A percentile compares a stretch with the other conserved stretches of the same genome.
phyloP scores from a whole-genome alignment of 2,329 filamentous ascomycete species.

The Cytospora leucostoma region DNA sequence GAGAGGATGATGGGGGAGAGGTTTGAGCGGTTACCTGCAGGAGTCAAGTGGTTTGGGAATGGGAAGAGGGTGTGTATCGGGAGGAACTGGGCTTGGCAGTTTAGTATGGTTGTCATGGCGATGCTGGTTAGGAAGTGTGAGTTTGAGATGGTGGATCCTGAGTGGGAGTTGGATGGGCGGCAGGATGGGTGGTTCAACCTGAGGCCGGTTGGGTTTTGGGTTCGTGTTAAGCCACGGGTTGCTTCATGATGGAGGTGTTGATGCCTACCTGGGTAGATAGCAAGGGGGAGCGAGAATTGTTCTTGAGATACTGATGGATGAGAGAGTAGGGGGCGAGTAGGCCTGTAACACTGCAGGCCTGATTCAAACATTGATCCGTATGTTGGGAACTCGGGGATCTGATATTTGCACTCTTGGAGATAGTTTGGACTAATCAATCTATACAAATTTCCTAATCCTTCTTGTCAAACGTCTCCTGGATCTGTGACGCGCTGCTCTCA shows the following conservation, averaged over 20 bases:
- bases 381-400: too few species aligned
- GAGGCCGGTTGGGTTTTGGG: conserved; percentile 48
- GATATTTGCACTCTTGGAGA: background rate
- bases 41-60: conserved; percentile 54
- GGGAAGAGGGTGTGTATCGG: conserved; percentile 55
- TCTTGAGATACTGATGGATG: background rate
- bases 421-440: too few species aligned
- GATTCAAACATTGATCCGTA: too few species aligned
- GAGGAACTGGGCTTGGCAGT: conserved; percentile 52
- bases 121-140: conserved; percentile 48
- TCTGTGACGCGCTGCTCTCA: conserved; percentile 13
- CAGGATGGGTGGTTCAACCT: conserved; percentile 57
- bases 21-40: conserved; percentile 46
- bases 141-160: conserved; percentile 45
- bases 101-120: conserved; percentile 44
- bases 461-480: conserved; percentile 20
- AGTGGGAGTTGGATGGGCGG: conserved; percentile 40
- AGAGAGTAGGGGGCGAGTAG: too few species aligned
- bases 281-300: too few species aligned
- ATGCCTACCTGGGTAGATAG: too few species aligned
- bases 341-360: too few species aligned
- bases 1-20: conserved; percentile 52
- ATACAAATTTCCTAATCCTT: conserved; percentile 10
- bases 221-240: conserved; percentile 44
- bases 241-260: background rate